phyloP scores from a whole-genome alignment of 352 stramenopile genomes.

The Pythium dissimile region DNA sequence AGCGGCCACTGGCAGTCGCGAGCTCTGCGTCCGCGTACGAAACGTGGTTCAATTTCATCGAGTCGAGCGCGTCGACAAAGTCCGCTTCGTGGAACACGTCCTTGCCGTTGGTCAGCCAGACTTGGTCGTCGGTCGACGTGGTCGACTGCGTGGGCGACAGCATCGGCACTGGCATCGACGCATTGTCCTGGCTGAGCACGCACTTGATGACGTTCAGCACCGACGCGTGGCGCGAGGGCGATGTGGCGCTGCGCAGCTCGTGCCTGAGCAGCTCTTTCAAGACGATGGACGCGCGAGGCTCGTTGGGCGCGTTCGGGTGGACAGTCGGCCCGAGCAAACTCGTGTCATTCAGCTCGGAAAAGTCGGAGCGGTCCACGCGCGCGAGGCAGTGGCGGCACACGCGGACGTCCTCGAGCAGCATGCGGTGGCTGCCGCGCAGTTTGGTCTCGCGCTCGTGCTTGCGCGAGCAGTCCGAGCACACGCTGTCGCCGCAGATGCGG shows the following conservation, averaged over 20 bases:
- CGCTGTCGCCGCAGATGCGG: constrained; percentile 52
- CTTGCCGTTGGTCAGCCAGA: not conserved
- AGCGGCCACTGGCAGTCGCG: not conserved
- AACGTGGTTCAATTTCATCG: not conserved
- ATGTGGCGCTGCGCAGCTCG: constrained; percentile 24
- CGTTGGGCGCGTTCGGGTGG: constrained; percentile 20
- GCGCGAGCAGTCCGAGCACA: constrained; percentile 43
- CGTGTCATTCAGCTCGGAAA: constrained; percentile 26
- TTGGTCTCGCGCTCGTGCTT: constrained; percentile 22
- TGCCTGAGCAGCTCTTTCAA: constrained; percentile 39
- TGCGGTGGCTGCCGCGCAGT: not conserved
- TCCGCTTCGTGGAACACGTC: not conserved
- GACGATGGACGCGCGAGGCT: constrained; percentile 17
- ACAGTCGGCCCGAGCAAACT: constrained; percentile 25
- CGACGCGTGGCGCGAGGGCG: constrained; percentile 27
- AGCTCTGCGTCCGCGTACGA: not conserved
- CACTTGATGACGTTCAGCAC: constrained; percentile 46
- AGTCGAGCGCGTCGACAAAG: constrained; percentile 18
- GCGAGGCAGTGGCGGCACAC: constrained; percentile 52
- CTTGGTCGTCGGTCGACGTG: not conserved
- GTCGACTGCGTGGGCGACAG: not conserved
- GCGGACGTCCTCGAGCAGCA: constrained; percentile 15
- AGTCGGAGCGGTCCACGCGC: constrained; percentile 48
- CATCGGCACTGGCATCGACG: not conserved
- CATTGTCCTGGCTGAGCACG: constrained; percentile 35